phyloP scores from a whole-genome alignment of 2,329 filamentous ascomycete genomes.

The Leptographium lundbergii region DNA sequence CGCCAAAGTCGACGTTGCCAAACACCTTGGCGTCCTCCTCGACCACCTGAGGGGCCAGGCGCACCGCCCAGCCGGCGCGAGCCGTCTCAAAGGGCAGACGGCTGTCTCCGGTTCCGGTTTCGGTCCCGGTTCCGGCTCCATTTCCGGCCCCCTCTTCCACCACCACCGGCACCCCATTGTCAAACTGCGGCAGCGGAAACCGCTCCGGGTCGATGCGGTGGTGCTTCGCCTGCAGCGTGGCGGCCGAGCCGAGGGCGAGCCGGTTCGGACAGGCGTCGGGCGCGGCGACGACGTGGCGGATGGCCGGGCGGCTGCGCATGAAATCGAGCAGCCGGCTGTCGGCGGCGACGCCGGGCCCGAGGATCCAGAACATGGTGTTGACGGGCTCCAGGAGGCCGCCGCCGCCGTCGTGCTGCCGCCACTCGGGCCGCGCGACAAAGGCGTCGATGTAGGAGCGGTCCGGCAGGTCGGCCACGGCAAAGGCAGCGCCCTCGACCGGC shows the following conservation, averaged over 20 bases:
- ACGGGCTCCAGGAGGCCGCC: slow-evolving; percentile 54
- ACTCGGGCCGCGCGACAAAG: slow-evolving; percentile 61
- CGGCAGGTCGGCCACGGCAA: slow-evolving; percentile 73
- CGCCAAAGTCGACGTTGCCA: slow-evolving; percentile 34
- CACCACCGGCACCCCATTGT: slow-evolving; percentile 29
- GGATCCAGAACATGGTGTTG: slow-evolving; percentile 64
- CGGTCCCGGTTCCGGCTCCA: too few relatives aligned
- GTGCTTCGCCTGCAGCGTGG: slow-evolving; percentile 55
- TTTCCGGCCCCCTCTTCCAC: not conserved
- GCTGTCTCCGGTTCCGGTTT: too few relatives aligned
- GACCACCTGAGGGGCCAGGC: slow-evolving; percentile 32
- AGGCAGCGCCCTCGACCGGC: slow-evolving; percentile 52
- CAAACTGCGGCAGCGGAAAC: slow-evolving; percentile 57
- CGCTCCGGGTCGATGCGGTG: slow-evolving; percentile 59
- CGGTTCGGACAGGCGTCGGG: slow-evolving; percentile 64
- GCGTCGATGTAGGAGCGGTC: slow-evolving; percentile 54
- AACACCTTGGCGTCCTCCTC: slow-evolving; percentile 33
- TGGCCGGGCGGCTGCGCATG: slow-evolving; percentile 44
- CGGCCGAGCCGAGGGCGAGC: slow-evolving; percentile 55
- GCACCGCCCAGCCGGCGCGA: slow-evolving; percentile 29
- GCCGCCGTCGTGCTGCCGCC: slow-evolving; percentile 25
- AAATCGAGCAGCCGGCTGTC: slow-evolving; percentile 56
- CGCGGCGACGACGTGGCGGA: slow-evolving; percentile 69
- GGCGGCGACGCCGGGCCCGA: slow-evolving; percentile 54
- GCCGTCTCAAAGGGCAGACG: slow-evolving; percentile 23